phyloP scores from a whole-genome alignment of 345 rosid genomes.

The Citrus unshiu region DNA sequence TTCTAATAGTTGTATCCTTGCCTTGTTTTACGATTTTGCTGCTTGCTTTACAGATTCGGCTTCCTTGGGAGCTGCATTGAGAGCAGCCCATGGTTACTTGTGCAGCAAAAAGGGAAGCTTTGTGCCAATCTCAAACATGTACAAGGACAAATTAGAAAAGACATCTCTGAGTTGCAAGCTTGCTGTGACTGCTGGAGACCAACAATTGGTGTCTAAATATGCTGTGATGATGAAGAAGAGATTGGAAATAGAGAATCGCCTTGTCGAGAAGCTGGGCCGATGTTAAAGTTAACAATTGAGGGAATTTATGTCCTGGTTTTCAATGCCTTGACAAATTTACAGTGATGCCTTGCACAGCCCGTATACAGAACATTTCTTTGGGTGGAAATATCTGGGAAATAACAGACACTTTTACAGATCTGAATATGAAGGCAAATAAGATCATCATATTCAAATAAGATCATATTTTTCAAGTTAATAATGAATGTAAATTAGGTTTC shows the following conservation, averaged over 20 bases:
- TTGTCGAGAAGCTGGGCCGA: constrained; percentile 66
- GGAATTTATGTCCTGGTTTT: not conserved
- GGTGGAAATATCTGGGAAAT: not conserved
- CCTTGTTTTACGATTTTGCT: not conserved
- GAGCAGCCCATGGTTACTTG: constrained; percentile 90
- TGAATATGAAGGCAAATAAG: not conserved
- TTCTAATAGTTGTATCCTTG: not conserved
- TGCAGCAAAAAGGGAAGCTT: constrained; percentile 70
- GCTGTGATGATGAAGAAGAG: constrained; percentile 66
- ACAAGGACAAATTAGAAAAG: constrained; percentile 57
- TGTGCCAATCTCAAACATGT: constrained; percentile 58
- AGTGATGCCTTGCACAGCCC: not conserved
- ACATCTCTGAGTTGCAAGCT: constrained; percentile 71
- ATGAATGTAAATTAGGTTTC: not conserved
- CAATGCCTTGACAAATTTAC: not conserved
- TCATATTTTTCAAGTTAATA: not conserved
- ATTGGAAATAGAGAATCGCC: constrained; percentile 62
- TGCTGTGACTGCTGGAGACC: constrained; percentile 47
- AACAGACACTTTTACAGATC: too few species aligned
- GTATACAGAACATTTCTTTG: not conserved
- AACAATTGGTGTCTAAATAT: constrained; percentile 44
- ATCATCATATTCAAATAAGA: not conserved
- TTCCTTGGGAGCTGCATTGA: constrained; percentile 88
- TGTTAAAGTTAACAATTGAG: constrained; percentile 14
- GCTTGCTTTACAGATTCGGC: constrained; percentile 66